Evolutionary conservation across 2,329 filamentous ascomycete genomes (phyloP), one percentile per base, ranked within the genome.

Genomic region (Bipolaris oryzae): DNA sequence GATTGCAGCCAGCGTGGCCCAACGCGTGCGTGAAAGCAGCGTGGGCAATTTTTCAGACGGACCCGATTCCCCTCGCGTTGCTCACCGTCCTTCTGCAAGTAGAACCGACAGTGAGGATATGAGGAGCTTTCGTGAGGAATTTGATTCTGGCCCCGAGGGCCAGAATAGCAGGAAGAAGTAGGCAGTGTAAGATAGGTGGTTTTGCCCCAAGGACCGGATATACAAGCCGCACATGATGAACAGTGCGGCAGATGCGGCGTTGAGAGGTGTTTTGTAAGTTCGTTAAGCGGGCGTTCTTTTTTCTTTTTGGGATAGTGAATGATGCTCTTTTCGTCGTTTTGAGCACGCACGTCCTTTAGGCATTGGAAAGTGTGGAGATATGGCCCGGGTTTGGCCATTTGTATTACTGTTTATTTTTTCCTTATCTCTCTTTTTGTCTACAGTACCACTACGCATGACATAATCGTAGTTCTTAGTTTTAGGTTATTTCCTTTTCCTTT

Each of bases 1-100:
- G 72, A 81, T 92, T 41, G 74, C 74, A 21, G 76, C 72, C 25
- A 75, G 72, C 11, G 72, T 79, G 15, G 76, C 76, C 16, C 62
- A 71, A 37, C 70, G 74, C 39, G 65, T 70, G 1, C 64, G 75
- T 25, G 68, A 76, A 52, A 72, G 69, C 46, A 76, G 72, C 50
- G 73, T 75, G 15, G 63, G 66, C 45, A 61, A 62, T 28, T 63
- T 66, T 31, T 66, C 61, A 3, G 63, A 66, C 21, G 57, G 63
- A 20, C 50, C 55, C 28, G 61, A 64, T 28, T 66, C 61, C 7
- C 58, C 63, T 3, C 42, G 41, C n/a, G 11, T 55, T 25, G 46
- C 57, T 9, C 58, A 55, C 7, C 42, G 52, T 31, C 52, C 63
- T 31, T 51, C 50, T 21, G 50, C 53, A 18, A 53, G 50, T 21